Evolutionary conservation across 2,329 filamentous ascomycete genomes (phyloP), one percentile per base, ranked within the genome.

Genomic region (Xylariaceae sp.): DNA sequence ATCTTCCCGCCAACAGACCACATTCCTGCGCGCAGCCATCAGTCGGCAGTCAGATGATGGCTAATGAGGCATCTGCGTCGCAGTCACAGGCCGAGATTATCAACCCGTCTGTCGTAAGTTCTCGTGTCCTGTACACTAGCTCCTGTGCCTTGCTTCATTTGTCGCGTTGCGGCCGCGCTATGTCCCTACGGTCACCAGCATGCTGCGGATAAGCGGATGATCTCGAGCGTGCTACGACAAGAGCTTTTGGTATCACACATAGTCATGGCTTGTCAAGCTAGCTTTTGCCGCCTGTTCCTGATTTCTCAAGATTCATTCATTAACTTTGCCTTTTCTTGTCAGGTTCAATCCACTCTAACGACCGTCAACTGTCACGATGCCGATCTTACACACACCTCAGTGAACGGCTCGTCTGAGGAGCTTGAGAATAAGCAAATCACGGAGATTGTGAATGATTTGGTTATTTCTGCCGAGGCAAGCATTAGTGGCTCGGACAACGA

Each of bases 401-500:
- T 78, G 62, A 80, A 80, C 59, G 73, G 73, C 62, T 66, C 59
- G 51, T 63, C 63, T 58, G 69, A 79, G 54, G 76, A 78, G 45
- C 65, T 73, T 51, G 75, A 73, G 54, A 76, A 77, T 57, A 80
- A 76, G 63, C 73, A 73, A 57, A 74, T 78, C 57, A 67, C 69
- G 58, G 72, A 68, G 42, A 72, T 68, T 46, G 69, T 79, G 47
- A 80, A 84, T 56, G 72, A 81, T 56, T 69, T 75, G 50, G 66
- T 74, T 49, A 74, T 76, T 59, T 84, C 81, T 44, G 73, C 78
- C 51, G 79, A 84, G 55, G 80, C 79, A 48, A 87, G 85, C 60
- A 72, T 79, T 49, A 88, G 81, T 61, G 85, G 83, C 52, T 90
- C 87, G 42, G 87, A 90, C 65, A 88, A 80, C 31, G 87, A 90